Conservation (phyloP, 331 rosid genomes). For the Malus hybrid region DNA sequence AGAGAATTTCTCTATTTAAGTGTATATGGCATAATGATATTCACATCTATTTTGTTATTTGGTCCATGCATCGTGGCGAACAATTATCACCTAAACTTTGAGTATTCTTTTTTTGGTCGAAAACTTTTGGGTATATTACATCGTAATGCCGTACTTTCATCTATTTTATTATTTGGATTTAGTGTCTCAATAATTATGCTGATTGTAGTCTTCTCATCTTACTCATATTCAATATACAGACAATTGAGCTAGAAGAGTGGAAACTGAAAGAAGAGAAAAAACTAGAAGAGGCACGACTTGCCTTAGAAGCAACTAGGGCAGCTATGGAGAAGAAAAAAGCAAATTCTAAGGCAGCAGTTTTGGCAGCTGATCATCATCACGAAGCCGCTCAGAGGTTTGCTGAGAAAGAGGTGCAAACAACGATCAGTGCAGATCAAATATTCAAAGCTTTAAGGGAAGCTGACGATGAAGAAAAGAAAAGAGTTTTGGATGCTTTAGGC, state of each 20-base stretch:
- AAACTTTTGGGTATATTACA: too few species aligned
- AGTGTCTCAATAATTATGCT: background rate
- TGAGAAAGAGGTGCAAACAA: constrained; percentile 17
- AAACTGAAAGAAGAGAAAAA: constrained; percentile 16
- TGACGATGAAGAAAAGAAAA: background rate
- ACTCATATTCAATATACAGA: background rate
- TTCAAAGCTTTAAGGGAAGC: constrained; percentile 7
- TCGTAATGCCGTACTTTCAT: too few species aligned
- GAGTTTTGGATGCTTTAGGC: constrained; percentile 13
- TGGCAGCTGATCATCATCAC: background rate
- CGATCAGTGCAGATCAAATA: constrained; percentile 1
- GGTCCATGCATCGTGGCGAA: background rate
- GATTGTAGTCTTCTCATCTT: background rate
- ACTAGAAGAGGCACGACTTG: constrained; percentile 6
- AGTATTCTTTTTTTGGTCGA: too few species aligned
- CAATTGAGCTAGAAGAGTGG: constrained; percentile 17
- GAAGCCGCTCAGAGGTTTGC: constrained; percentile 14
- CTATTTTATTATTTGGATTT: background rate
- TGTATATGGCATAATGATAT: background rate
- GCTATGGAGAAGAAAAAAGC: constrained; percentile 7
- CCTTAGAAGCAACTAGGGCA: constrained; percentile 6
- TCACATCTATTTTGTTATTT: background rate
- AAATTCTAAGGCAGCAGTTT: constrained; percentile 4
- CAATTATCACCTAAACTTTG: too few species aligned
- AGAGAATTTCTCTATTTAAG: too few species aligned